Evolutionary conservation across 441 rosid species (phyloP).

Genomic region (Euphorbia corollata): DNA sequence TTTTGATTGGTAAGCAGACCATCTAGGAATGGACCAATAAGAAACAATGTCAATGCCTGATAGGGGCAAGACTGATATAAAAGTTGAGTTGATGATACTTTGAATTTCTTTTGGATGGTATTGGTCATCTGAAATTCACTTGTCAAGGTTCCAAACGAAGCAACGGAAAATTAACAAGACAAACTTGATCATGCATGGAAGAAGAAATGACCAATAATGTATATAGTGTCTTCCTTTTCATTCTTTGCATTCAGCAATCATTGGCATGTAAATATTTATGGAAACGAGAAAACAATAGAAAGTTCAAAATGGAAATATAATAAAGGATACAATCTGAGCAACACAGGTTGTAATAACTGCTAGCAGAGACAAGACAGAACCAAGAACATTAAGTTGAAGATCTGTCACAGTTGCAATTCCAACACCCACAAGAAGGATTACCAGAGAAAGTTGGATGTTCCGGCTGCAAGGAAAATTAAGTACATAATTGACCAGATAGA

Average conservation of each 20-base stretch:
- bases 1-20: slow-evolving; percentile 80
- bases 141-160: slow-evolving; percentile 41
- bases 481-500: slow-evolving; percentile 11
- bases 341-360: slow-evolving; percentile 90
- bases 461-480: slow-evolving; percentile 53
- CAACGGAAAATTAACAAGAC: slow-evolving; percentile 4
- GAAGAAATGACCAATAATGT: slow-evolving; percentile 1
- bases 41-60: slow-evolving; percentile 85
- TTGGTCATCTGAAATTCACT: slow-evolving; percentile 72
- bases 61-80: slow-evolving; percentile 97
- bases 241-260: slow-evolving; percentile 2
- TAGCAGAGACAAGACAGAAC: slow-evolving; percentile 79
- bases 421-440: slow-evolving; percentile 86
- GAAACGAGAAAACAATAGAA: slow-evolving; percentile 1
- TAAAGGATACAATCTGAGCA: slow-evolving; percentile 92
- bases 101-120: slow-evolving; percentile 97
- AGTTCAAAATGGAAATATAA: slow-evolving; percentile 10
- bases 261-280: background rate
- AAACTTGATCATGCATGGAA: background rate
- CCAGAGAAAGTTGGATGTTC: slow-evolving; percentile 65
- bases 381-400: slow-evolving; percentile 89
- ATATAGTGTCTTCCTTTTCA: background rate
- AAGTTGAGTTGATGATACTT: slow-evolving; percentile 95
- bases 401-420: slow-evolving; percentile 98
- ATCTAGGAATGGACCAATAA: slow-evolving; percentile 85